Percentiles rank a stretch among this genome's conserved stretches.
These are phyloP conservation scores for Tetradesmus lagerheimii DNA, from an alignment of 139 green algal genomes.

Conservation along the genomic window DNA sequence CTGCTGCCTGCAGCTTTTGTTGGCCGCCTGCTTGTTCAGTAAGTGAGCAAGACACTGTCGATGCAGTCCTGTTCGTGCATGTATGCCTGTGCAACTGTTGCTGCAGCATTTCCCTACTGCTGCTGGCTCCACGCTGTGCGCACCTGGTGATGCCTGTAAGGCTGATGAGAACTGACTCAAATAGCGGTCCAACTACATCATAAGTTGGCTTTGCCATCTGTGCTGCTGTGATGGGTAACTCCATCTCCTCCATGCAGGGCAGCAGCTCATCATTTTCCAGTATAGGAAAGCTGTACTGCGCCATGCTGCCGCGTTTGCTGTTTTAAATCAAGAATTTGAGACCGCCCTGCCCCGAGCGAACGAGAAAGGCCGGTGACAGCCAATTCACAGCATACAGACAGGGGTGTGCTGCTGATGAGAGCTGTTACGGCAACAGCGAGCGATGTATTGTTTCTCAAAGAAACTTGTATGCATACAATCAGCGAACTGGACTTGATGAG, in stretches of 20 bases:
- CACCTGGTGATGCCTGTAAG: constrained; percentile 83
- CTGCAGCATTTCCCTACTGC: not conserved
- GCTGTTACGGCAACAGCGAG: not conserved
- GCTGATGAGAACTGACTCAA: constrained; percentile 82
- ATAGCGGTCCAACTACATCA: constrained; percentile 80
- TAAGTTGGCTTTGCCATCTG: constrained; percentile 86
- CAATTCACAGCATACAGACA: not conserved
- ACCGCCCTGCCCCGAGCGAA: too few species aligned
- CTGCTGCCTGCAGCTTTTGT: too few species aligned
- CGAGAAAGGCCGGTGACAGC: too few species aligned
- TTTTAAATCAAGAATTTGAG: too few species aligned
- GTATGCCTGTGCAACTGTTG: not conserved
- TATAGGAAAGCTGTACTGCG: constrained; percentile 82
- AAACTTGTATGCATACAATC: too few species aligned
- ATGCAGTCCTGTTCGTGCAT: too few species aligned
- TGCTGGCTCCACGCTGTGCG: not conserved
- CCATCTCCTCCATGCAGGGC: constrained; percentile 88
- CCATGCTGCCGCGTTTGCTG: constrained; percentile 22
- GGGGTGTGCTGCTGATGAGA: not conserved
- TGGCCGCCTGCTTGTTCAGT: too few species aligned
- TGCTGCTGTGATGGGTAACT: constrained; percentile 73
- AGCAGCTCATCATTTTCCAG: constrained; percentile 84
- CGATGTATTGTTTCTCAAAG: too few species aligned
- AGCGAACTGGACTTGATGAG: too few species aligned
- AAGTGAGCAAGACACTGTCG: too few species aligned